Percentiles rank a stretch among this genome's conserved stretches.
These are phyloP conservation scores for Apiotrichum mycotoxinovorans DNA, from an alignment of 1,284 basidiomycete genomes.

Conservation along the genomic window DNA sequence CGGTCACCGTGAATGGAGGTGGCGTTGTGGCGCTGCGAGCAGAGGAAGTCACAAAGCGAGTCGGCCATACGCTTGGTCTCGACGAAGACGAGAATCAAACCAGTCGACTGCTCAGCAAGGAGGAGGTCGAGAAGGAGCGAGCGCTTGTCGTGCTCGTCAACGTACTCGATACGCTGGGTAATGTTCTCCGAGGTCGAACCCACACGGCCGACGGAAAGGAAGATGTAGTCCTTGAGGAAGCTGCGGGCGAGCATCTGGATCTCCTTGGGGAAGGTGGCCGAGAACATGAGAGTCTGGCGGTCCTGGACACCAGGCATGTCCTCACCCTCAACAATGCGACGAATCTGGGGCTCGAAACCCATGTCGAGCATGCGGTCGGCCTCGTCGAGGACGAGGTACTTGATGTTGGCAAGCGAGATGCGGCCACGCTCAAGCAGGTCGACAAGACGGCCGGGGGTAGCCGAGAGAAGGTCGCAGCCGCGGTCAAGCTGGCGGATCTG, in stretches of 20 bases:
- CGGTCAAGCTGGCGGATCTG: slow-evolving; percentile 94
- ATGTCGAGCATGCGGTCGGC: slow-evolving; percentile 99
- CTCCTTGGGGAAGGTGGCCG: slow-evolving; percentile 97
- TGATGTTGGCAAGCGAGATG: slow-evolving; percentile 93
- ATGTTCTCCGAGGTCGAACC: slow-evolving; percentile 99
- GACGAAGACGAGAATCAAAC: slow-evolving; percentile 93
- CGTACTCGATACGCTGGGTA: slow-evolving; percentile 97
- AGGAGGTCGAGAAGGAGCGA: slow-evolving; percentile 94
- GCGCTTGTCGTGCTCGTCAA: slow-evolving; percentile 96
- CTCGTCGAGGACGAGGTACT: slow-evolving; percentile 97
- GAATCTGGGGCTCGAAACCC: slow-evolving; percentile 99
- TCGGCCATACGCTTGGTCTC: slow-evolving; percentile 99
- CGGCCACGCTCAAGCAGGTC: slow-evolving; percentile 97
- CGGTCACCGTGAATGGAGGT: slow-evolving; percentile 99
- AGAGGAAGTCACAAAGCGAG: slow-evolving; percentile 94
- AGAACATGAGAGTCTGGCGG: slow-evolving; percentile 99
- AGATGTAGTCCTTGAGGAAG: slow-evolving; percentile 92
- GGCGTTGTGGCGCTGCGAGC: slow-evolving; percentile 75
- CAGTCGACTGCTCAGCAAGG: slow-evolving; percentile 67
- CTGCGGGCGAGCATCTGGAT: slow-evolving; percentile 96
- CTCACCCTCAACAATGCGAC: slow-evolving; percentile 94
- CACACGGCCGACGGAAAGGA: slow-evolving; percentile 96
- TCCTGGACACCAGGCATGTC: slow-evolving; percentile 93
- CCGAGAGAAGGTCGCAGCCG: slow-evolving; percentile 93
- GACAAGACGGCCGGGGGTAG: slow-evolving; percentile 97